Conservation (phyloP, 306 rosid genomes). For the Glycine soja region DNA sequence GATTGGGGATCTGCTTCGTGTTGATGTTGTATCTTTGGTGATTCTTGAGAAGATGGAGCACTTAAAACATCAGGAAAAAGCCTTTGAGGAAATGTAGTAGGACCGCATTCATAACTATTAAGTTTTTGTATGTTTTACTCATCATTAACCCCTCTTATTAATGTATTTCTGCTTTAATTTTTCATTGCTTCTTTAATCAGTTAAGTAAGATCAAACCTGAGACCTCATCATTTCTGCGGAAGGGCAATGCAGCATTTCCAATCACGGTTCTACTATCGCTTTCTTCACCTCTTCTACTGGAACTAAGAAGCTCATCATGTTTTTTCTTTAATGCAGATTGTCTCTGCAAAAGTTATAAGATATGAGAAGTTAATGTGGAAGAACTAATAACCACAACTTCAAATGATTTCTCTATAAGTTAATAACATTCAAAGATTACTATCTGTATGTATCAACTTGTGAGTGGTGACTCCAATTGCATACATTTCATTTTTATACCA, state of each 20-base stretch:
- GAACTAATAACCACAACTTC: conserved; percentile 2
- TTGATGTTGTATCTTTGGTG: conserved; percentile 52
- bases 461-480: neutral
- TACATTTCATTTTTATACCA: conserved; percentile 23
- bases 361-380: conserved; percentile 1
- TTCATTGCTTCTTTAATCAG: conserved; percentile 41
- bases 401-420: neutral
- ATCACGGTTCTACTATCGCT: conserved; percentile 26
- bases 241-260: conserved; percentile 50
- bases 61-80: conserved; percentile 68
- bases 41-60: conserved; percentile 77
- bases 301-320: conserved; percentile 62
- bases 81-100: conserved; percentile 55
- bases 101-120: conserved; percentile 45
- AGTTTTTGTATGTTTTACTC: conserved; percentile 2
- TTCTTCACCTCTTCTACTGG: conserved; percentile 45
- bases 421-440: conserved; percentile 2
- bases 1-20: conserved; percentile 51
- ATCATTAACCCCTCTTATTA: neutral
- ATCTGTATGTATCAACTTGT: neutral
- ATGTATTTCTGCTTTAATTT: conserved; percentile 39
- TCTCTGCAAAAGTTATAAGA: conserved; percentile 47
- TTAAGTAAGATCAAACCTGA: conserved; percentile 80
- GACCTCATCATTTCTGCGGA: conserved; percentile 56
- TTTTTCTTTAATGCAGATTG: conserved; percentile 71